Base-by-base conservation (phyloP, 352 stramenopile species). In the Aphanomyces stellatus region DNA sequence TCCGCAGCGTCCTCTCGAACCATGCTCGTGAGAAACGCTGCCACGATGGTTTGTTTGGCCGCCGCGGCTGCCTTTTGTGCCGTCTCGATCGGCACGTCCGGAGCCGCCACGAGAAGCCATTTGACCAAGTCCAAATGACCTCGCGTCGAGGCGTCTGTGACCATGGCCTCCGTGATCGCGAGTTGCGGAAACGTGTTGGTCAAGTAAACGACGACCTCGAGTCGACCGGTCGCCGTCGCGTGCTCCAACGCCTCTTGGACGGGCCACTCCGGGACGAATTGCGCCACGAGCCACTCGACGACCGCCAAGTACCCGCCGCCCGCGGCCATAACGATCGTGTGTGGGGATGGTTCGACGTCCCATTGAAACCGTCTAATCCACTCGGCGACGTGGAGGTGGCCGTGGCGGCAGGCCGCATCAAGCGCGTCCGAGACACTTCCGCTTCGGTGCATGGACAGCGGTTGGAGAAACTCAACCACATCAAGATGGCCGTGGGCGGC, bases 391-490 rank as follows among this genome's bases (percentile, higher is more conserved):
- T 66, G 24, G 13, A 65, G 34, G 40, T 70, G 46, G 37, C 63
- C 63, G n/a, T 70, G 22, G 10, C 56, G 48, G 33, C 48, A 56
- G 13, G 63, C 63, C 30, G 17, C 62, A 34, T 70, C 56, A 17
- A 70, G 53, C 1, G 63, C 63, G 10, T 65, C 40, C 13, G 63
- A 65, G 28, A 51, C 66, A 25, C 63, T 65, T 17, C 56, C 63
- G n/a, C n/a, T n/a, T n/a, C n/a, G n/a, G n/a, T 70, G 51, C 8
- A 27, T 17, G 31, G 51, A 49, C 22, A 65, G 40, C 35, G 25
- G 11, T 17, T 40, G 13, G 7, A 70, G 40, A 51, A 51, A 70
- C 24, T 56, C 24, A 5, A 65, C 3, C 2, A 70, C 33, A 11
- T 63, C 27, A 4, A 56, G 22, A 33, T 70, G 49, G 7, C 63